These are phyloP conservation scores for Pseudopithomyces maydicus DNA, from an alignment of 2,329 filamentous ascomycete species.

Conservation along the genomic window DNA sequence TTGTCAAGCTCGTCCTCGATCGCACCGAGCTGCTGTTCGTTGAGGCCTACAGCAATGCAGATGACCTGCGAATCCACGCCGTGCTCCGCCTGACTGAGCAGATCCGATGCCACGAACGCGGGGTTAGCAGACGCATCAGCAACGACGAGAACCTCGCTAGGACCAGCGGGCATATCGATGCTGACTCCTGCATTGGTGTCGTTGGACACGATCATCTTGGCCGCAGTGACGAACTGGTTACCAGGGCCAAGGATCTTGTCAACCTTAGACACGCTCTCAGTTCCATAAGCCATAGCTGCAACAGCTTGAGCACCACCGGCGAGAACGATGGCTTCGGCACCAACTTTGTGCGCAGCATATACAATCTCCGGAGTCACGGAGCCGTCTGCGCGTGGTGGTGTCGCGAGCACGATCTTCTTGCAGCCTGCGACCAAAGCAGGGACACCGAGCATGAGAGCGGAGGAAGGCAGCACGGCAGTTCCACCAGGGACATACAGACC, in stretches of 20 bases:
- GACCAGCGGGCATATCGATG: constrained; percentile 98
- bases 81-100: constrained; percentile 95
- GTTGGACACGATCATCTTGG: constrained; percentile 98
- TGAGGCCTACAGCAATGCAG: constrained; percentile 81
- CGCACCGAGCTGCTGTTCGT: constrained; percentile 72
- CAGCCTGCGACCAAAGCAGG: constrained; percentile 97
- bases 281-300: constrained; percentile 96
- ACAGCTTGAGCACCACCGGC: constrained; percentile 95
- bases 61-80: constrained; percentile 96
- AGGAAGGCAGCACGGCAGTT: constrained; percentile 95
- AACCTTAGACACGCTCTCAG: constrained; percentile 90
- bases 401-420: constrained; percentile 91
- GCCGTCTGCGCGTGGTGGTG: constrained; percentile 86
- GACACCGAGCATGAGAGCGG: constrained; percentile 96
- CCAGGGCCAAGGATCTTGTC: constrained; percentile 98
- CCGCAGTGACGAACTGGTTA: constrained; percentile 97
- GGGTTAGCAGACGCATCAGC: constrained; percentile 88
- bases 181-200: constrained; percentile 93
- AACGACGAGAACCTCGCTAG: constrained; percentile 94
- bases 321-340: constrained; percentile 92
- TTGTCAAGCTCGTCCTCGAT: constrained; percentile 91
- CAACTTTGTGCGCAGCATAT: constrained; percentile 95
- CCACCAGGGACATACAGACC: constrained; percentile 95
- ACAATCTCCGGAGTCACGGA: constrained; percentile 95
- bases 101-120: constrained; percentile 91